These are phyloP conservation scores for Megacollybia marginata DNA, from an alignment of 768 basidiomycete species.

Conservation along the genomic window DNA sequence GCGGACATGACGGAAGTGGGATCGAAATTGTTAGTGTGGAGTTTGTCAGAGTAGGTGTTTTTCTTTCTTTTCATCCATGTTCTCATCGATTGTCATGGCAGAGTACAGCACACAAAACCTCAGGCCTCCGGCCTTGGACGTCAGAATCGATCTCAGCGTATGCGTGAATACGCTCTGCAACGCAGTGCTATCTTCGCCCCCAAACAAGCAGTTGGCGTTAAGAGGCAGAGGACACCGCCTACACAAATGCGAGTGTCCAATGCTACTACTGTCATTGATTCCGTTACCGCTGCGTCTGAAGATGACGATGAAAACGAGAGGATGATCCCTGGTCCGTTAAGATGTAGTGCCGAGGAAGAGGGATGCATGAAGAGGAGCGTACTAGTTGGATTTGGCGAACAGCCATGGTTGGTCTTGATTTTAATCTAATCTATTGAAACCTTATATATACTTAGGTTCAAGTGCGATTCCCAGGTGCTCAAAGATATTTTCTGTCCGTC, in stretches of 20 bases:
- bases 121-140: conserved; percentile 45
- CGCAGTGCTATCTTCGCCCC: conserved; percentile 37
- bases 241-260: conserved; percentile 23
- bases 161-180: conserved; percentile 60
- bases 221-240: conserved; percentile 27
- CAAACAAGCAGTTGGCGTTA: conserved; percentile 28
- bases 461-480: conserved; percentile 40
- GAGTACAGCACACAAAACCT: conserved; percentile 39
- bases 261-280: conserved; percentile 30
- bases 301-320: conserved; percentile 12
- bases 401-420: conserved; percentile 12
- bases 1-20: conserved; percentile 43
- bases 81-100: conserved; percentile 27
- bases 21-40: conserved; percentile 38
- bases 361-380: conserved; percentile 35
- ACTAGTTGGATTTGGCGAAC: conserved; percentile 36
- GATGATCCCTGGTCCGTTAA: not conserved
- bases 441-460: conserved; percentile 31
- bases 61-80: not conserved
- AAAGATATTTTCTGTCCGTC: conserved; percentile 37
- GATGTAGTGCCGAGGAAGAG: conserved; percentile 26
- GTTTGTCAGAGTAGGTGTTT: conserved; percentile 32
- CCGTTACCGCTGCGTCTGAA: conserved; percentile 29
- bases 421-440: conserved; percentile 1
- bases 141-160: conserved; percentile 58